Evolutionary conservation across 2,329 filamentous ascomycete species (phyloP).

Genomic region (Dryadomyces quercivorus): DNA sequence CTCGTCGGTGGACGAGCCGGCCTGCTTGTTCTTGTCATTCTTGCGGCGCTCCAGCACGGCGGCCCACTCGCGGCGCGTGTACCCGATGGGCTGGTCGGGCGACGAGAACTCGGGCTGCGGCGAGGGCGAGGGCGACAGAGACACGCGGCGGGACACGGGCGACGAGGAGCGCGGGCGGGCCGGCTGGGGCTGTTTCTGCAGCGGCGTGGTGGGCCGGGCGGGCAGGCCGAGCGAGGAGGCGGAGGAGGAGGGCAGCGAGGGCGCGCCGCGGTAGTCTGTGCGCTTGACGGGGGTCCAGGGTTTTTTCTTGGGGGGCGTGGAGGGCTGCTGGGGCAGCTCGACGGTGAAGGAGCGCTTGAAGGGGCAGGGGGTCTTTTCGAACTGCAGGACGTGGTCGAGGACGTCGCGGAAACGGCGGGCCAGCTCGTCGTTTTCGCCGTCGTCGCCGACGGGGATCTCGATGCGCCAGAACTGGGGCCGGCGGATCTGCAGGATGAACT

Average conservation of each 20-base stretch:
- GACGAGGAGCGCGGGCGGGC: background rate
- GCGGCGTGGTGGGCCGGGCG: background rate
- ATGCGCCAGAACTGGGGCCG: constrained; percentile 83
- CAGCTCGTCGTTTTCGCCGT: constrained; percentile 46
- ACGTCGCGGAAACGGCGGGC: constrained; percentile 58
- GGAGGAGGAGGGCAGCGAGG: constrained; percentile 16
- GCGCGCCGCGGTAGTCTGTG: constrained; percentile 14
- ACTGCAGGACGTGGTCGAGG: constrained; percentile 62
- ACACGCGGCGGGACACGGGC: background rate
- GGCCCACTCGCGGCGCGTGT: constrained; percentile 9
- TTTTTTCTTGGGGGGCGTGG: constrained; percentile 51
- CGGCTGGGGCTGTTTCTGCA: background rate
- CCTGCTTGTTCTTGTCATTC: constrained; percentile 5
- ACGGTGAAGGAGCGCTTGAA: constrained; percentile 69
- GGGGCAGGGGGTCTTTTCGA: constrained; percentile 79
- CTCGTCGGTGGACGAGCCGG: constrained; percentile 3
- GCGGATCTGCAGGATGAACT: constrained; percentile 77
- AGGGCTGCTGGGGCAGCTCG: constrained; percentile 55
- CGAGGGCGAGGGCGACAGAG: background rate
- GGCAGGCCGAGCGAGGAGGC: background rate
- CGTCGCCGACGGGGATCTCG: constrained; percentile 58
- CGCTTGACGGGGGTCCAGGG: constrained; percentile 50
- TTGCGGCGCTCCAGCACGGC: constrained; percentile 9
- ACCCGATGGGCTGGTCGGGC: constrained; percentile 1
- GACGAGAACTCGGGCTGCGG: background rate